phyloP scores from a whole-genome alignment of 768 basidiomycete species.

The Crassisporium funariophilum region DNA sequence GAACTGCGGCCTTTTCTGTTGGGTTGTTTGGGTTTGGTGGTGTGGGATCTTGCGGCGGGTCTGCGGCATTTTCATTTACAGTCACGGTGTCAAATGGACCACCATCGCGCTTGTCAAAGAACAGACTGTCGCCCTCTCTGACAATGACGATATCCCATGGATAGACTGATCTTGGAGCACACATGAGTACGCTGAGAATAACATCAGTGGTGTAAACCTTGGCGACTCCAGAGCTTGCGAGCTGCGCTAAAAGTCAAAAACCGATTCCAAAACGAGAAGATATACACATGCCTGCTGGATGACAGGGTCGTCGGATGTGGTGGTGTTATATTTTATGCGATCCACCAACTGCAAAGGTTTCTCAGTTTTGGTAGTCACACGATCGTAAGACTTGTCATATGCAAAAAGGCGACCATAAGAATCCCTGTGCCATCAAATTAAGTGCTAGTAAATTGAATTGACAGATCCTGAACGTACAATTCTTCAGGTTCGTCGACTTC shows the following conservation, averaged over 20 bases:
- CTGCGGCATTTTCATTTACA: constrained; percentile 97
- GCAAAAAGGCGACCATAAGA: constrained; percentile 88
- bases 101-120: constrained; percentile 96
- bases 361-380: constrained; percentile 92
- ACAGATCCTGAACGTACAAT: constrained; percentile 56
- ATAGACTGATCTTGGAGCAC: constrained; percentile 91
- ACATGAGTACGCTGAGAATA: constrained; percentile 95
- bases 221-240: constrained; percentile 79
- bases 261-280: neutral
- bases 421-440: constrained; percentile 51
- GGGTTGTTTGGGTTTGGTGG: constrained; percentile 81
- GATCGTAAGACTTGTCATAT: constrained; percentile 95
- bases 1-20: constrained; percentile 57
- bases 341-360: constrained; percentile 90
- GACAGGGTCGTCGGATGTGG: constrained; percentile 96
- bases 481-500: constrained; percentile 92
- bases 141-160: constrained; percentile 99
- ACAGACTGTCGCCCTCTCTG: constrained; percentile 90
- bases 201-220: constrained; percentile 93
- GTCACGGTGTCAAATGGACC: constrained; percentile 97
- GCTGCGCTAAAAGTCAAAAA: constrained; percentile 41
- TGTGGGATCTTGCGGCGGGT: constrained; percentile 85
- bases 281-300: constrained; percentile 82
- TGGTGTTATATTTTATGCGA: constrained; percentile 95
- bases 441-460: neutral